Base-by-base conservation (phyloP, 371 early-diverging fungal species). In the Mortierella sp. region DNA sequence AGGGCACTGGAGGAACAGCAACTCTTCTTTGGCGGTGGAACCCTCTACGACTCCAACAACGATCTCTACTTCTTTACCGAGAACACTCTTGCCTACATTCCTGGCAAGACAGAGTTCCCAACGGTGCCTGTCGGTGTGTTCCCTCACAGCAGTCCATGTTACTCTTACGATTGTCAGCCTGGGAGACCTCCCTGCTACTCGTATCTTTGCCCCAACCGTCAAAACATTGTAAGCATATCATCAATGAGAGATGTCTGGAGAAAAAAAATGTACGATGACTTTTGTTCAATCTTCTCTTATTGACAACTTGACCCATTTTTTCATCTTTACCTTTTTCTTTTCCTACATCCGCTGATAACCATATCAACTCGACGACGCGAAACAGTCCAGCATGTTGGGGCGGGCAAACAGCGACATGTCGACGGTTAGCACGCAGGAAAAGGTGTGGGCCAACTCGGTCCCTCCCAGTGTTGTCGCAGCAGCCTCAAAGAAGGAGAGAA, bases 401-500 rank as follows among this genome's bases (percentile, higher is more conserved):
- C 63, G 79, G 31, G 71, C 76, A 1, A 75, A 78, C 45, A 83
- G 84, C 55, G 79, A 78, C 58, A 71, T 70, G 34, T 74, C 83
- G 19, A 72, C 70, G 8, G 63, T 68, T 7, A 63, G 73, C 14
- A 31, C 45, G 2, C 84, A 83, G 65, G 84, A 86, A 55, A 85
- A 91, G 68, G 84, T 93, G 13, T 93, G 93, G 93, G 87, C 89
- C 39, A 88, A 87, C 63, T 87, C 88, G 2, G 93, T 92, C 10
- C 91, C 96, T 0, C 85, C 89, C 41, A 93, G 93, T 31, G 87
- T 97, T 37, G 79, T 93, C 2, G 91, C 93, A 19, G 91, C 94
- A 11, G 93, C 94, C 1, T 90, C 94, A 5, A 88, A 93, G 41
- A 71, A 86, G 64, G 98, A 98, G 81, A 88, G 91, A 48, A 95